Evolutionary conservation across 2,329 filamentous ascomycete species (phyloP), one percentile per base, ranked within the genome.

Genomic region (Zymoseptoria ardabiliae): DNA sequence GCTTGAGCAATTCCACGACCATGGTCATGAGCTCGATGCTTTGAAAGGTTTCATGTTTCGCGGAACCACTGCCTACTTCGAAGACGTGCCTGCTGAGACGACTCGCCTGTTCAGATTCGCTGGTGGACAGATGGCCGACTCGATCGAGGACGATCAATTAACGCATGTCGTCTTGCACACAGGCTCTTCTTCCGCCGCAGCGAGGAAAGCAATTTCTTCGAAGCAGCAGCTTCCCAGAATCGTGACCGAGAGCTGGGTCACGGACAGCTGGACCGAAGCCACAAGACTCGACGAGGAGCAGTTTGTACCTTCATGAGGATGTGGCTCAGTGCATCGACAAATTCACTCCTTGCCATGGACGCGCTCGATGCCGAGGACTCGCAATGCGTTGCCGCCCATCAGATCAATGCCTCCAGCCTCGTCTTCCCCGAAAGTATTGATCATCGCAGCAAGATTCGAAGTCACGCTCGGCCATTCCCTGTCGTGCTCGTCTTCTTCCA

Each of bases 221-320:
- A 59, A 58, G 28, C 75, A 70, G 56, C 75, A 70, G 53, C 74
- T 91, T 41, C 90, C 92, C 0, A 79, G 90, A 63, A 74, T 93
- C 6, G 88, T 97, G 2, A 82, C 77, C 0, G 72, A 80, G 9
- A 77, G 78, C 13, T 99, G 94, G 94, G 75, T 97, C 0, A 81
- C 86, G 55, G 85, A 88, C 56, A 90, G 89, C 68, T 96, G 92
- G 91, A 79, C 78, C 60, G 90, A 93, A 71, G 81, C 79, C 63
- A 96, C 91, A 0, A 69, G 89, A 61, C 72, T 97, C 53, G 90
- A 96, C 65, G 93, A 97, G 75, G 90, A 93, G 59, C 61, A 50
- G 5, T 59, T 45, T 50, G 50, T 45, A 35, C 58, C 23, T 23
- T 22, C 28, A 7, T 55, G 53, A 58, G n/a, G 19, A 54, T 23